Evolutionary conservation across 352 stramenopile genomes (phyloP).

Genomic region (Phytophthora idaei): DNA sequence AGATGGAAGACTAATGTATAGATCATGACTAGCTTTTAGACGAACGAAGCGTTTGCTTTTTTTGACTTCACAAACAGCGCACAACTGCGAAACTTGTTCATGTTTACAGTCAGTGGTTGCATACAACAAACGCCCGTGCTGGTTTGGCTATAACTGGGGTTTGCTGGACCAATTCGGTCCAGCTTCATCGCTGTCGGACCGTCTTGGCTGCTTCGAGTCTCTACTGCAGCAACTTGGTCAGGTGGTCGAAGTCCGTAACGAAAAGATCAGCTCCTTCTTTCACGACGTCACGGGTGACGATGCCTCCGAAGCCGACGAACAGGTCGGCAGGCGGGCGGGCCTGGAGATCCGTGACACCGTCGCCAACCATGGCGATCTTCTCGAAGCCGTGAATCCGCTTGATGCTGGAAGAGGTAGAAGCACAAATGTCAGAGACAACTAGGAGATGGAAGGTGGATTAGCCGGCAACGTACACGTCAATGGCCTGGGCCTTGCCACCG

Average conservation of each 20-base stretch:
- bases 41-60: conserved; percentile 35
- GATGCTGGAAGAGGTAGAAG: conserved; percentile 53
- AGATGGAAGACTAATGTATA: conserved; percentile 59
- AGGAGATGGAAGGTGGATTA: not conserved
- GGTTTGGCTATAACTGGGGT: not conserved
- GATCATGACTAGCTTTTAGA: conserved; percentile 43
- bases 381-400: conserved; percentile 92
- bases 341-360: conserved; percentile 98
- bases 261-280: conserved; percentile 97
- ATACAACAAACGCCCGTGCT: conserved; percentile 3
- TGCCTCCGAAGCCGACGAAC: conserved; percentile 98
- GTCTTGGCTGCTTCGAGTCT: not conserved
- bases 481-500: conserved; percentile 78
- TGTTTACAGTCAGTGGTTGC: conserved; percentile 9
- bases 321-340: conserved; percentile 96
- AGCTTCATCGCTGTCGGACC: too few species aligned
- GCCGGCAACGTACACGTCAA: conserved; percentile 59
- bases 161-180: conserved; percentile 7
- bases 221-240: conserved; percentile 73
- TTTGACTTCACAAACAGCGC: conserved; percentile 25
- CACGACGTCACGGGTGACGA: conserved; percentile 94
- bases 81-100: conserved; percentile 22
- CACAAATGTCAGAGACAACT: conserved; percentile 17
- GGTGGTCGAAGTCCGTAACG: conserved; percentile 94
- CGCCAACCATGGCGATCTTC: conserved; percentile 98